Conservation (phyloP, 306 rosid genomes). For the Vigna hirtella region DNA sequence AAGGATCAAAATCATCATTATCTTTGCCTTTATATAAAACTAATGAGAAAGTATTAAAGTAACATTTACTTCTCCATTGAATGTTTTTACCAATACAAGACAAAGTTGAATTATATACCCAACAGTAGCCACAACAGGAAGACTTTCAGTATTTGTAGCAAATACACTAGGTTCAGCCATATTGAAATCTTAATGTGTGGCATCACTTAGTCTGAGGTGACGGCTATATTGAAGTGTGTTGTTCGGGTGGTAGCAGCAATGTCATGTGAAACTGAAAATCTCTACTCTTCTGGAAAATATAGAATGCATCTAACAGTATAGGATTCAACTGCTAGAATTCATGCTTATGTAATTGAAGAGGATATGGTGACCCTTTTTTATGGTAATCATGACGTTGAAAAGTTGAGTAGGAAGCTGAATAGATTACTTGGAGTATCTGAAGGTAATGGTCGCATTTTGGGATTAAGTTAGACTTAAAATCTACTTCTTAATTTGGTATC, state of each 20-base stretch:
- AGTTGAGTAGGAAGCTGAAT: neutral
- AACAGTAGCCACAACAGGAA: no score
- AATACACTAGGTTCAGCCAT: no score
- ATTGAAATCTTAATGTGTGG: neutral
- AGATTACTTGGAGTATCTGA: neutral
- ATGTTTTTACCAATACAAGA: no score
- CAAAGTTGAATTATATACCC: no score
- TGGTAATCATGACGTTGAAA: no score
- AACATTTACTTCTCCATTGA: no score
- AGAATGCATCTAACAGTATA: slow-evolving; percentile 37
- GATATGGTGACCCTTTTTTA: no score
- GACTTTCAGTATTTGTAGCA: no score
- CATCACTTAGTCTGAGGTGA: slow-evolving; percentile 37
- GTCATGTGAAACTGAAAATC: slow-evolving; percentile 55
- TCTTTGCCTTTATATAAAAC: neutral
- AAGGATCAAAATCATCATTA: no score
- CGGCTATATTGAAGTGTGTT: slow-evolving; percentile 63
- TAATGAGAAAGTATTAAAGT: slow-evolving; percentile 60
- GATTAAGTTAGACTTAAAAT: no score
- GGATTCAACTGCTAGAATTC: no score
- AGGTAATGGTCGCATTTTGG: slow-evolving; percentile 24
- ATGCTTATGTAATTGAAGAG: no score
- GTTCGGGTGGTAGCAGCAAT: slow-evolving; percentile 63
- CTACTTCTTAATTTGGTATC: neutral
- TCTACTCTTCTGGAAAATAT: slow-evolving; percentile 48